Evolutionary conservation across 306 rosid species (phyloP), one percentile per base, ranked within the genome.

Genomic region (Betula pendula): DNA sequence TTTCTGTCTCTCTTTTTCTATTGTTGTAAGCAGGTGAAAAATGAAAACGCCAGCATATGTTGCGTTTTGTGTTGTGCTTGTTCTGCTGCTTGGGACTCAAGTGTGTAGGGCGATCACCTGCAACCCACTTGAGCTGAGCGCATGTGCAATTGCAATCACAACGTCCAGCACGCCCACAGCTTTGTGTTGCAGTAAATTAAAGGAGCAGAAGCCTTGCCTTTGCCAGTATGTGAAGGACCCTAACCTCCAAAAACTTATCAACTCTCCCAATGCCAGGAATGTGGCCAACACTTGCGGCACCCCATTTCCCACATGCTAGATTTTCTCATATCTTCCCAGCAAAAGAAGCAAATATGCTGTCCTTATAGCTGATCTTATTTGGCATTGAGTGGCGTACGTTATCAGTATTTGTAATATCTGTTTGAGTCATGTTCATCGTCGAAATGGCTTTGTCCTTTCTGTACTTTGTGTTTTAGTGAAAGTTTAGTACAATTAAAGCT

Each of bases 121-220:
- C 44, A 84, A 84, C 70, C 85, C 86, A 14, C 19, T 79, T 59
- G 80, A 85, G 79, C 80, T 89, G 68, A 81, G 83, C 65, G 77
- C 90, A 24, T 89, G 88, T 51, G 85, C 79, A 0, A 80, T 78
- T 0, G 84, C 93, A 40, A 81, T 89, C 51, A 87, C n/a, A n/a
- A n/a, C 71, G 12, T 60, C 89, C 1, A 83, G 2, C 58, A 81
- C 84, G 59, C 88, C 89, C 9, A 51, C 90, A 1, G 25, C 79
- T 10, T 50, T 45, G 1, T 89, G 93, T 40, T 89, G 93, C 73
- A 70, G 74, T 14, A 87, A 85, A 72, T 50, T 87, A 45, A 87
- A 77, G 79, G 84, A 89, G 62, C 90, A 87, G 58, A 85, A 80
- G 79, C 85, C 89, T 63, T 86, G 93, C 79, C 89, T 89, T 77